Evolutionary conservation across 176 grass and related monocot species (phyloP).

Genomic region (sorghum (Sorghum bicolor)): Sorghum_bicolor_NCBIv3 NC_012873.2:13425501-13426000

Average conservation of each 20-base stretch:
- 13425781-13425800: constrained; percentile 75
- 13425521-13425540: not conserved
- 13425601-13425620: not conserved
- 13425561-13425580: not conserved
- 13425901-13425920: not conserved
- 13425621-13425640: not conserved
- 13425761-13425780: constrained; percentile 92
- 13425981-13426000: not conserved
- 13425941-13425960: constrained; percentile 6
- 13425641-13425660: not conserved
- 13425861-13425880: not conserved
- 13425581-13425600: not conserved
- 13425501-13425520: not conserved
- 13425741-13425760: constrained; percentile 78
- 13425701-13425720: constrained; percentile 64
- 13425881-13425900: not conserved
- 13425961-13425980: not conserved
- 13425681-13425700: constrained; percentile 44
- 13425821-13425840: constrained; percentile 8
- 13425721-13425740: constrained; percentile 83
- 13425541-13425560: not conserved
- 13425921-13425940: not conserved
- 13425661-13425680: constrained; percentile 5
- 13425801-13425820: constrained; percentile 71
- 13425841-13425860: constrained; percentile 13